Conservation (phyloP, 2,329 filamentous ascomycete genomes). For the Fusarium buharicum region DNA sequence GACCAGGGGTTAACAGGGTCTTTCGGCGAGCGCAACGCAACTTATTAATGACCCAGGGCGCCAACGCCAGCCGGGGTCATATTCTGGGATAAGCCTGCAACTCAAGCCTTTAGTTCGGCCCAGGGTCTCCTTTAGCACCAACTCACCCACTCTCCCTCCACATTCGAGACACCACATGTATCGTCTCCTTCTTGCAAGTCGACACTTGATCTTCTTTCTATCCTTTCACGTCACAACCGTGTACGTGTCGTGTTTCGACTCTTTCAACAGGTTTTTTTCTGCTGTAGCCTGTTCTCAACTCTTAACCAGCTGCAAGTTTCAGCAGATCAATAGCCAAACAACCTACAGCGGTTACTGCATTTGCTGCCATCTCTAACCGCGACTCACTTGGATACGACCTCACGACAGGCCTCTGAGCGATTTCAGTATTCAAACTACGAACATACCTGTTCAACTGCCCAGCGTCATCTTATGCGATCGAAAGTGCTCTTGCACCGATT, state of each 20-base stretch:
- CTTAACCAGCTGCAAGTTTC: background rate
- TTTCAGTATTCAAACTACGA: background rate
- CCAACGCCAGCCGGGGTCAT: conserved; percentile 26
- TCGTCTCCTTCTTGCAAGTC: conserved; percentile 42
- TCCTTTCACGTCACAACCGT: conserved; percentile 38
- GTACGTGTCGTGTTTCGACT: conserved; percentile 34
- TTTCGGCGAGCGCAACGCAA: conserved; percentile 27
- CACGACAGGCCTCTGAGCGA: conserved; percentile 10
- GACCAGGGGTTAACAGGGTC: conserved; percentile 34
- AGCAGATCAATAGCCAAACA: background rate
- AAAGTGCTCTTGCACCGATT: conserved; percentile 6
- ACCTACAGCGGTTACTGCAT: background rate
- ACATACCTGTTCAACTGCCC: background rate
- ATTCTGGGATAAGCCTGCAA: conserved; percentile 36
- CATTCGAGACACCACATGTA: conserved; percentile 50
- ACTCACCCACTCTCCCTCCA: conserved; percentile 43
- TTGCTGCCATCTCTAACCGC: conserved; percentile 5
- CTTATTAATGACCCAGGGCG: conserved; percentile 32
- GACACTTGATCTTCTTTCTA: conserved; percentile 40
- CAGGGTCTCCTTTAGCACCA: conserved; percentile 43
- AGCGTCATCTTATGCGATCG: conserved; percentile 1
- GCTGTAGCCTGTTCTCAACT: background rate
- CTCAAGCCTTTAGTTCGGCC: conserved; percentile 29
- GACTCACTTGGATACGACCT: conserved; percentile 13
- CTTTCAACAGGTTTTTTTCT: conserved; percentile 10